A percentile compares a stretch with the other conserved stretches of the same genome.
Conservation (phyloP, 2,329 filamentous ascomycete species). For the Amphichorda felina region DNA sequence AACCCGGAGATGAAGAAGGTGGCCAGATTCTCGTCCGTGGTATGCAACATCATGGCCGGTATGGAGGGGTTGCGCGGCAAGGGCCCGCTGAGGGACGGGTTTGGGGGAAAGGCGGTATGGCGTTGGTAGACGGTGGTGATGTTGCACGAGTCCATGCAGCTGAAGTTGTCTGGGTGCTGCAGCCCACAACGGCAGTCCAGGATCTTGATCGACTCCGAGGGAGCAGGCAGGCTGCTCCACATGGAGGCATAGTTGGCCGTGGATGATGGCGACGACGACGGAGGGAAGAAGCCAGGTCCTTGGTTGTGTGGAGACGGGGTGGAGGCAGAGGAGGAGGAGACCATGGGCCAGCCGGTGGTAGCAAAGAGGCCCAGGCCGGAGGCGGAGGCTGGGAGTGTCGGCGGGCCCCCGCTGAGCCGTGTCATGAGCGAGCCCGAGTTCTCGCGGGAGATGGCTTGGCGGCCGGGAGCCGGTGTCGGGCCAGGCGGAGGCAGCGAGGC, state of each 20-base stretch:
- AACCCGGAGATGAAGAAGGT: slow-evolving; percentile 1
- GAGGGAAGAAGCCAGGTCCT: no score
- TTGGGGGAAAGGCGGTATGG: background rate
- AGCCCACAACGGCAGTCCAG: background rate
- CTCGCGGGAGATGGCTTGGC: no score
- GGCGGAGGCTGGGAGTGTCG: no score
- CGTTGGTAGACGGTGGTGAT: background rate
- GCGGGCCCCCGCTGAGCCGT: no score
- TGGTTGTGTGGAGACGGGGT: no score
- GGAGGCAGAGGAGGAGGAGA: no score
- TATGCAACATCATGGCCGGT: slow-evolving; percentile 1
- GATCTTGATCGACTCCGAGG: background rate
- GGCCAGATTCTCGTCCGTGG: background rate
- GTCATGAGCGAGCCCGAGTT: no score
- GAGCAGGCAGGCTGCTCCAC: no score
- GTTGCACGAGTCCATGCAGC: background rate
- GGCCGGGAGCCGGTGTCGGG: background rate
- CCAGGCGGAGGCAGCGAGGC: background rate
- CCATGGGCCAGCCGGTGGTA: no score
- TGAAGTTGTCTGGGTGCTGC: slow-evolving; percentile 1
- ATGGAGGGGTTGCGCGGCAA: background rate
- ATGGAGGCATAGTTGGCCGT: no score
- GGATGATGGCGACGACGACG: no score
- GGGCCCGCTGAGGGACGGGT: background rate
- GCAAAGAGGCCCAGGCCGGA: no score